Evolutionary conservation across 2,329 filamentous ascomycete species (phyloP).

Genomic region (Fusarium sulawesiense): DNA sequence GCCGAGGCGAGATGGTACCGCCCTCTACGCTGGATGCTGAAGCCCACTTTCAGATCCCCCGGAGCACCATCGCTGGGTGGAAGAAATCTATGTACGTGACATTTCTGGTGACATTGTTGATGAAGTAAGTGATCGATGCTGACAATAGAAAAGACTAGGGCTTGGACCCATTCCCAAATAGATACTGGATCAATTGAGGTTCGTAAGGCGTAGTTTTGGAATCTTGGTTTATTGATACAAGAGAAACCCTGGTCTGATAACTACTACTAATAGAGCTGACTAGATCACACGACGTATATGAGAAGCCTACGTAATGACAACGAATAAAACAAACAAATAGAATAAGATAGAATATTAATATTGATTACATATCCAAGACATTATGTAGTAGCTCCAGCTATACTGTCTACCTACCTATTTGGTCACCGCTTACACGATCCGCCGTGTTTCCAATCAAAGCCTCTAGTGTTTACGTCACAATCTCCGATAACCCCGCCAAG

Average conservation of each 20-base stretch:
- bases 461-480: slow-evolving; percentile 31
- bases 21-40: slow-evolving; percentile 14
- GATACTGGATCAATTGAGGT: background rate
- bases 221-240: background rate
- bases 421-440: slow-evolving; percentile 17
- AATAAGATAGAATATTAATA: slow-evolving; percentile 7
- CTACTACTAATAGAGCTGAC: background rate
- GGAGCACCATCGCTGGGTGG: slow-evolving; percentile 25
- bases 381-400: background rate
- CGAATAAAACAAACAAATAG: background rate
- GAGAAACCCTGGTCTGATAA: background rate
- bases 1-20: slow-evolving; percentile 9
- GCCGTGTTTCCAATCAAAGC: background rate
- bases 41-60: slow-evolving; percentile 18
- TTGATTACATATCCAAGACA: background rate
- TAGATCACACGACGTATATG: background rate
- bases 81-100: slow-evolving; percentile 7
- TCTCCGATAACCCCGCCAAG: slow-evolving; percentile 40
- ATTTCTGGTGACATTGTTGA: background rate
- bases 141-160: background rate
- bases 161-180: slow-evolving; percentile 18
- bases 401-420: background rate
- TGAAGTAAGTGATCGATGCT: background rate
- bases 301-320: background rate
- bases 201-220: background rate